Conservation (phyloP, 192 early-diverging fungal genomes). For the Coemansia sp. region DNA sequence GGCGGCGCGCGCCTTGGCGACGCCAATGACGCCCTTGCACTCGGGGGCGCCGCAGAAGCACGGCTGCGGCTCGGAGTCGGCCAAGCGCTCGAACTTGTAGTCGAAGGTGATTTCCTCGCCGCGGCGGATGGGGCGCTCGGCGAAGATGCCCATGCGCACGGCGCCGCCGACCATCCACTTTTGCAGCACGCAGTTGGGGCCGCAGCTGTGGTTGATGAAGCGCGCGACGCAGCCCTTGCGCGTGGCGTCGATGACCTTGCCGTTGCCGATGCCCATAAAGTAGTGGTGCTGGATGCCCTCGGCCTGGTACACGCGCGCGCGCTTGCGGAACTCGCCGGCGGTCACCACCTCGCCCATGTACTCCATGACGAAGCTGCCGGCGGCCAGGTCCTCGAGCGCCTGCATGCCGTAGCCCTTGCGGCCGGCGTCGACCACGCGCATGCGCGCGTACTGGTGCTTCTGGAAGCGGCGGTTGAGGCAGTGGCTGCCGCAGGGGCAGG, state of each 20-base stretch:
- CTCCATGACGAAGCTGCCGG: slow-evolving; percentile 92
- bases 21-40: slow-evolving; percentile 92
- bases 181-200: slow-evolving; percentile 89
- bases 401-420: slow-evolving; percentile 94
- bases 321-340: slow-evolving; percentile 72
- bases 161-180: slow-evolving; percentile 95
- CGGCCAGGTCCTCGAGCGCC: slow-evolving; percentile 62
- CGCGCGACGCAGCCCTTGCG: slow-evolving; percentile 88
- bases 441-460: slow-evolving; percentile 73
- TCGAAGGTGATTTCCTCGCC: slow-evolving; percentile 96
- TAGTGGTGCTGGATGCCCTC: slow-evolving; percentile 91
- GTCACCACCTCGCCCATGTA: slow-evolving; percentile 96
- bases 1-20: slow-evolving; percentile 57
- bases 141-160: slow-evolving; percentile 95
- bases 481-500: slow-evolving; percentile 81
- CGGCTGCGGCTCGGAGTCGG: slow-evolving; percentile 76
- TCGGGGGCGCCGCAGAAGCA: slow-evolving; percentile 88
- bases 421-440: slow-evolving; percentile 84
- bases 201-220: slow-evolving; percentile 98
- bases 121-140: slow-evolving; percentile 65
- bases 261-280: slow-evolving; percentile 93
- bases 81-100: slow-evolving; percentile 91
- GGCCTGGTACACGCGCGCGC: slow-evolving; percentile 75
- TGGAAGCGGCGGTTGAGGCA: slow-evolving; percentile 93
- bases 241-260: slow-evolving; percentile 95